phyloP scores from a whole-genome alignment of 306 rosid genomes.

The Vigna trinervia region DNA sequence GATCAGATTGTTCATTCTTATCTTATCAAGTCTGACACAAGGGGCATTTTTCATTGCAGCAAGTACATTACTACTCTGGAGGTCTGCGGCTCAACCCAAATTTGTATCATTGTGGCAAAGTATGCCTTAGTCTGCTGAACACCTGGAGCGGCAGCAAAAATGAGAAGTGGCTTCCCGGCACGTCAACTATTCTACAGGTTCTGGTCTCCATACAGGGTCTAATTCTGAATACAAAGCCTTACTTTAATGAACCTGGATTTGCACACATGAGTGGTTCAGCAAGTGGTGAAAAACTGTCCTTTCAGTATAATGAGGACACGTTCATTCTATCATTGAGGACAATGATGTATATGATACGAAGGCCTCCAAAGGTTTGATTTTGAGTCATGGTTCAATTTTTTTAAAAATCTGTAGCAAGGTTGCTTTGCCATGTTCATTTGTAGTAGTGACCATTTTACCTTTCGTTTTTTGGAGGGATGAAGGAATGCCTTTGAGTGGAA shows the following conservation, averaged over 20 bases:
- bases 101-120: conserved; percentile 86
- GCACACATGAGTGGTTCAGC: conserved; percentile 57
- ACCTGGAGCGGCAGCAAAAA: conserved; percentile 80
- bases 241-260: conserved; percentile 89
- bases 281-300: conserved; percentile 60
- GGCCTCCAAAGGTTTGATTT: conserved; percentile 82
- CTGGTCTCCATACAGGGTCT: conserved; percentile 92
- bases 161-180: conserved; percentile 84
- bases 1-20: conserved; percentile 5
- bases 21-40: conserved; percentile 40
- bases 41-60: conserved; percentile 51
- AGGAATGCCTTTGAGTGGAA: conserved; percentile 18
- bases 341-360: conserved; percentile 74
- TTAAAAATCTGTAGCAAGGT: conserved; percentile 11
- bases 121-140: conserved; percentile 93
- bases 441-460: background rate
- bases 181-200: conserved; percentile 91
- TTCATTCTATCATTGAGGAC: conserved; percentile 79
- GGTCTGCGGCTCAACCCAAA: conserved; percentile 94
- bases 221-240: conserved; percentile 86
- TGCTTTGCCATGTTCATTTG: conserved; percentile 25
- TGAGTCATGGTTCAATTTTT: conserved; percentile 39
- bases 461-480: background rate
- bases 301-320: conserved; percentile 66
- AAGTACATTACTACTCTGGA: conserved; percentile 81